Base-by-base conservation (phyloP, 805 yeast genomes). In the Cyberlindnera sargentensis region DNA sequence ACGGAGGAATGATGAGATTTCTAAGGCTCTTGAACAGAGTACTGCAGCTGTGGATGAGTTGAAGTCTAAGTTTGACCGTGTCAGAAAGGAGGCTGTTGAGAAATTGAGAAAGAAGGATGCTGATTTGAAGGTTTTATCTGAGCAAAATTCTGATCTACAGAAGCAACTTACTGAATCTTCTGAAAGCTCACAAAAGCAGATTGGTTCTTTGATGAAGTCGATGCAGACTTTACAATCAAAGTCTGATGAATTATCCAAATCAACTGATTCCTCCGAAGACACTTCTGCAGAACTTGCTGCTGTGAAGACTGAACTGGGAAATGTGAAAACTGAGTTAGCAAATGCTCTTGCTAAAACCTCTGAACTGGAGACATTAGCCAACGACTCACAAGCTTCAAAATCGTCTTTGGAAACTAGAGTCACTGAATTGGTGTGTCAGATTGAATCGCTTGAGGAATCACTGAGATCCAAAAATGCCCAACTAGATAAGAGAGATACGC, bases 301-400 rank as follows among this genome's bases (percentile, higher is more conserved):
- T 20, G 20, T 45, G 10, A 38, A 39, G 36, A 43, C 37, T 30
- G 47, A 47, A 20, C 41, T 54, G 28, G 41, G 37, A 9, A n/a
- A 44, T 29, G 47, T 33, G 3, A 41, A 42, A 9, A 11, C 37
- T 20, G 46, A 48, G 11, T 37, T 61, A 11, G 49, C 59, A 37
- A 46, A 49, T 8, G 51, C 48, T 20, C 45, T 45, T 52, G 48
- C 53, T 55, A 49, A 62, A 55, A 68, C 68, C 1, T 62, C 62
- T 31, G 65, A 62, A 5, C 58, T 79, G 35, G 73, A 61, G 37
- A 45, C 52, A 6, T 64, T 70, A 46, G 47, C 68, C 10, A 59
- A 58, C 7, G 61, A 57, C 4, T 43, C 72, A 24, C 52, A 53
- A 11, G 45, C 53, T 1, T 60, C 61, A 20, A 71, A 70, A 29